Conservation (phyloP, 1,139 yeast genomes). For the Nakaseomyces sp. region DNA sequence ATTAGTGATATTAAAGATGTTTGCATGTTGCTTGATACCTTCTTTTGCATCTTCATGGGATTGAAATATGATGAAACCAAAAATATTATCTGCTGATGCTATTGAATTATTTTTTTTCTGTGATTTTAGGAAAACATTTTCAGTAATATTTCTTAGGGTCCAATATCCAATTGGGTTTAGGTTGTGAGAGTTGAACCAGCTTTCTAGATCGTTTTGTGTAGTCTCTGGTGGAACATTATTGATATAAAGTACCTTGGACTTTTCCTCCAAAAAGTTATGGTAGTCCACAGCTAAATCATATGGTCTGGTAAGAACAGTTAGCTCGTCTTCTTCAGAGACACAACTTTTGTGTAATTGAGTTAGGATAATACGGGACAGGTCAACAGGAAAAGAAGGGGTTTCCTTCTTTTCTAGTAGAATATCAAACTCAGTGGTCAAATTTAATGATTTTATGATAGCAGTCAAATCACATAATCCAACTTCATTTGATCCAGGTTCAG, state of each 20-base stretch:
- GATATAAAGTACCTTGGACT: constrained; percentile 70
- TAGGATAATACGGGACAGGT: not conserved
- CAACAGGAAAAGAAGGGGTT: not conserved
- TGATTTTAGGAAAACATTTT: constrained; percentile 14
- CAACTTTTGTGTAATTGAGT: constrained; percentile 46
- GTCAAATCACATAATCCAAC: too few relatives aligned
- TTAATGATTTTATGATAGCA: not conserved
- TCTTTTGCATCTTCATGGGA: constrained; percentile 83
- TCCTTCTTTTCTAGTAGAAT: not conserved
- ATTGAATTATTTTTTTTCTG: not conserved
- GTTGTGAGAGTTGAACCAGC: constrained; percentile 85
- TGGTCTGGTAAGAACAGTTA: constrained; percentile 58
- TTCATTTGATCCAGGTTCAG: not conserved
- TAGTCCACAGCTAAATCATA: constrained; percentile 68
- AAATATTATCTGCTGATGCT: constrained; percentile 32
- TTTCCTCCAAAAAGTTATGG: constrained; percentile 56
- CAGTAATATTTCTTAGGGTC: constrained; percentile 51
- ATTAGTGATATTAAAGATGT: not conserved
- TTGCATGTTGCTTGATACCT: constrained; percentile 67
- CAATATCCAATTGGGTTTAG: constrained; percentile 84
- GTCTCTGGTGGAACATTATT: constrained; percentile 76
- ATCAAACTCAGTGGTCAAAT: not conserved
- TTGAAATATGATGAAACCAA: constrained; percentile 80
- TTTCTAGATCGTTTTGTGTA: constrained; percentile 82
- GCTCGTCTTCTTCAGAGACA: constrained; percentile 44